Base-by-base conservation (phyloP, 106 monocot genomes). In the Xerophyta viscosa region DNA sequence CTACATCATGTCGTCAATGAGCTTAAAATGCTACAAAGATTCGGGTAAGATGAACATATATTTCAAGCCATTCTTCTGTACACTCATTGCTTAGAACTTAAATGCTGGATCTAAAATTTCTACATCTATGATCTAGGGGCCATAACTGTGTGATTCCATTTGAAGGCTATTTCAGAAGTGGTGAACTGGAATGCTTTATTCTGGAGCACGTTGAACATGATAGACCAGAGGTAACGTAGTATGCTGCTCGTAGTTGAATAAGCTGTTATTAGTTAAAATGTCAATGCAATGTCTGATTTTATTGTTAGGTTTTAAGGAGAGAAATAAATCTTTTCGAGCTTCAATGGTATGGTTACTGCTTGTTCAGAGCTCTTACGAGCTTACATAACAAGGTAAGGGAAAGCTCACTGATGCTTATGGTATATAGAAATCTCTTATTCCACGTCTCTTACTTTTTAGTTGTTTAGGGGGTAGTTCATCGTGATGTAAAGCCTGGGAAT, bases 201-300 rank as follows among this genome's bases (percentile, higher is more conserved):
- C 66, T 98, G 63, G 88, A 98, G 69, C 96, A 98, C 79, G 78
- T 98, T 31, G 73, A 76, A 37, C 96, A 98, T 71, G 96, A 98
- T 31, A 89, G 96, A 50, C 96, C 96, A 61, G 96, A 98, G 96
- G 89, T 84, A 52, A 52, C 31, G n/a, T n/a, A n/a, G n/a, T n/a
- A n/a, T n/a, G n/a, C n/a, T n/a, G n/a, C n/a, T n/a, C n/a, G n/a
- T n/a, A n/a, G n/a, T n/a, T n/a, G n/a, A n/a, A n/a, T n/a, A n/a
- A n/a, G n/a, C n/a, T n/a, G n/a, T n/a, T n/a, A n/a, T n/a, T n/a
- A n/a, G n/a, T n/a, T n/a, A n/a, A n/a, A n/a, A n/a, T n/a, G n/a
- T n/a, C n/a, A n/a, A n/a, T n/a, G n/a, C n/a, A n/a, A n/a, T 33
- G 39, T 26, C 8, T 57, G 29, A 42, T 39, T 6, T 37, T 50